Conservation (phyloP, 768 basidiomycete species). For the Paxillus involutus region DNA sequence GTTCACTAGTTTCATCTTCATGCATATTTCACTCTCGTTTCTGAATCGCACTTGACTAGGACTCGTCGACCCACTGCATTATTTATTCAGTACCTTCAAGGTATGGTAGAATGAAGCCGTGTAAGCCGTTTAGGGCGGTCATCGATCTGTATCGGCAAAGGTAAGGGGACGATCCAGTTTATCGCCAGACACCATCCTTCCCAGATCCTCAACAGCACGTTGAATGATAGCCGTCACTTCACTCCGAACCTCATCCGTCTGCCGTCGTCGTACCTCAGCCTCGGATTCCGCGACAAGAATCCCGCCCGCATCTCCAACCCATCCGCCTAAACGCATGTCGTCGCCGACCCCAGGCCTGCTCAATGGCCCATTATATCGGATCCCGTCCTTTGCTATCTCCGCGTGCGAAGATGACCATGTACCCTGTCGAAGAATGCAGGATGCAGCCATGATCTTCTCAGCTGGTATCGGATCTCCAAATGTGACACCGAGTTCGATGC, state of each 20-base stretch:
- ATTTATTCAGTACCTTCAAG: neutral
- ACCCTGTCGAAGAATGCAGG: conserved; percentile 9
- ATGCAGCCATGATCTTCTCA: conserved; percentile 31
- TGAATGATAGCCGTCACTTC: conserved; percentile 57
- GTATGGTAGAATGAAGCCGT: neutral
- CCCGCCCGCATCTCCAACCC: conserved; percentile 13
- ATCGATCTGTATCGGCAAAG: neutral
- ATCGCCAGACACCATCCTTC: conserved; percentile 48
- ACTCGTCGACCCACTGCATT: neutral
- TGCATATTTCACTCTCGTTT: neutral
- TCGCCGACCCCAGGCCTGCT: neutral
- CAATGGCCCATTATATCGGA: neutral
- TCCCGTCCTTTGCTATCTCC: neutral
- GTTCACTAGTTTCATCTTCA: conserved; percentile 15
- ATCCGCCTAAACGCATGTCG: conserved; percentile 1
- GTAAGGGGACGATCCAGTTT: conserved; percentile 20
- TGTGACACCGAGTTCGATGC: conserved; percentile 68
- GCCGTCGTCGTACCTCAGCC: conserved; percentile 11
- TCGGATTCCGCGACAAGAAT: conserved; percentile 5
- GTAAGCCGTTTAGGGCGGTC: neutral
- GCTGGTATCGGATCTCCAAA: conserved; percentile 74
- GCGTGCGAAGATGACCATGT: neutral
- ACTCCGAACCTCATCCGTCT: conserved; percentile 44
- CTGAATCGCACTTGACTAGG: neutral
- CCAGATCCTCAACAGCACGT: conserved; percentile 50